Evolutionary conservation across 208 protist species (phyloP), one percentile per base, ranked within the genome.

Genomic region (Kentomonas sorsogonicus): DNA sequence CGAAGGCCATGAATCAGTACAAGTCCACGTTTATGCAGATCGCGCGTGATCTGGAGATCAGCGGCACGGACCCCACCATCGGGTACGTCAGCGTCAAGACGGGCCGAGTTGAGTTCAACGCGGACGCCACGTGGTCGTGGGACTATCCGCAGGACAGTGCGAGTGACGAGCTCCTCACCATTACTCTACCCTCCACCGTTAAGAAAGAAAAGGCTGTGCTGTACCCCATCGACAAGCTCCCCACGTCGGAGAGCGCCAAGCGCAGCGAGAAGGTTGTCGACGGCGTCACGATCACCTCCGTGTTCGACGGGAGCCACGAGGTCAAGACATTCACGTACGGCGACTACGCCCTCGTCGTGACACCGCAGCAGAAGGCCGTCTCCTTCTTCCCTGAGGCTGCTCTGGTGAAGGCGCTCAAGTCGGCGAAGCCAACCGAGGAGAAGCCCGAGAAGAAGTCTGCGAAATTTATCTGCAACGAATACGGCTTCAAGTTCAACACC

Each of bases 71-170:
- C 6, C 66, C 64, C 50, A 48, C 76, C 0, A 55, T 84, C 13
- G 75, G 77, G 34, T 75, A 83, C 66, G 60, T 83, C 39, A 66
- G 74, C 16, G 60, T 85, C 22, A 30, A 67, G 53, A 89, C 81
- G 5, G 77, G 77, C 36, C 44, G 44, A 25, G 63, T 85, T 0
- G 62, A 60, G 20, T 51, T 79, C 34, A 36, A 78, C 33, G 74
- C 80, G 39, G 81, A 89, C 66, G 74, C 81, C 7, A 79, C 67
- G 3, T 85, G 77, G 77, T 66, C 22, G 57, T 84, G 77, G 74
- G 53, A 53, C 18, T 77, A 69, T 52, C 56, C 53, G 3, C 57
- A 57, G 15, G 30, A 18, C 10, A 20, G 22, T 15, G 39, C 9
- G 30, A 34, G 11, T 26, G 41, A 40, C 20, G 45, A 40, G 29